Evolutionary conservation across 306 rosid species (phyloP).

Genomic region (Cicer arietinum): DNA sequence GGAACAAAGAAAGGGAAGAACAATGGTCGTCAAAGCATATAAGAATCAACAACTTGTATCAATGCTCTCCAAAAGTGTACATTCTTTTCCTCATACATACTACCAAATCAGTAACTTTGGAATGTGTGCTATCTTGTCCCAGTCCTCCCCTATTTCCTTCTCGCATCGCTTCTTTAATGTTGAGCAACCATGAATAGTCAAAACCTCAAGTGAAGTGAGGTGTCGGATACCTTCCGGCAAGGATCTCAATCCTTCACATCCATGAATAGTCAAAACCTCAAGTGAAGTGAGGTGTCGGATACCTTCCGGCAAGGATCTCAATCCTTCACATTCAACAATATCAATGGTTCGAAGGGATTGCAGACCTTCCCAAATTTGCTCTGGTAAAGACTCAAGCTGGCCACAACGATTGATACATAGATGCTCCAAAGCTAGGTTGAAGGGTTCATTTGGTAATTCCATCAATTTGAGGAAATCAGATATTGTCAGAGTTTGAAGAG

Average conservation of each 20-base stretch:
- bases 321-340: not conserved
- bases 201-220: not conserved
- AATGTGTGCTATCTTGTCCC: conserved; percentile 26
- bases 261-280: fast-evolving
- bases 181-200: not conserved
- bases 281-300: conserved; percentile 1
- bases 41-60: not conserved
- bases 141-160: not conserved
- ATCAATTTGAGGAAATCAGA: not conserved
- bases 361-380: not conserved
- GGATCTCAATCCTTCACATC: not conserved
- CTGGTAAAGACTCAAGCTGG: not conserved
- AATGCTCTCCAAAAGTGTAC: not conserved
- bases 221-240: not conserved
- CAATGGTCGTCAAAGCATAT: not conserved
- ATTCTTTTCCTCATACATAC: not conserved
- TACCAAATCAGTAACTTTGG: not conserved
- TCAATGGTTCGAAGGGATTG: not conserved
- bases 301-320: not conserved
- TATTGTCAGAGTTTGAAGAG: not conserved
- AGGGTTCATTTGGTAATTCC: conserved; percentile 1
- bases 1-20: not conserved
- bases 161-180: not conserved
- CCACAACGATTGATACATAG: not conserved
- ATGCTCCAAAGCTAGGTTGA: not conserved